Percentiles rank a stretch among this genome's conserved stretches.
Conservation (phyloP, 139 green algal species). For the Haematococcus lacustris region DNA sequence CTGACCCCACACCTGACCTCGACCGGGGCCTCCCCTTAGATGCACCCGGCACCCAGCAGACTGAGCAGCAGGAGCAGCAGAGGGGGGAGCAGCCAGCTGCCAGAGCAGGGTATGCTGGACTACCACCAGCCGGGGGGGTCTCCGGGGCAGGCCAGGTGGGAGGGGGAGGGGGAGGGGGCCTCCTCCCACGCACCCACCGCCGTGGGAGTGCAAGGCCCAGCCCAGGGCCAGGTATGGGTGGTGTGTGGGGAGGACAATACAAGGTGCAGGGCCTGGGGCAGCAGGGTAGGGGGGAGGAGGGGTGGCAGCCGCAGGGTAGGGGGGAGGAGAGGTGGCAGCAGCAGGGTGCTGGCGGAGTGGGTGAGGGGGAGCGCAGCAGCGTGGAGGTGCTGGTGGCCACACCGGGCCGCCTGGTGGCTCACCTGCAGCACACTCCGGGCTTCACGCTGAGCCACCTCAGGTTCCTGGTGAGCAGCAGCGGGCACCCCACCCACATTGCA, state of each 20-base stretch:
- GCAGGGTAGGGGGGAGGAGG: not conserved
- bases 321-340: not conserved
- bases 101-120: no score
- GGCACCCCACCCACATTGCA: no score
- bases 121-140: constrained; percentile 48
- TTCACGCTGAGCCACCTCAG: constrained; percentile 46
- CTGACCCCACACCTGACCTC: no score
- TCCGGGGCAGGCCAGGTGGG: no score
- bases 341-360: not conserved
- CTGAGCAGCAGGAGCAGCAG: no score
- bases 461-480: no score
- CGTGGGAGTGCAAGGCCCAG: not conserved
- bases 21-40: no score
- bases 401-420: constrained; percentile 68
- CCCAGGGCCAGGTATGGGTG: not conserved
- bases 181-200: no score
- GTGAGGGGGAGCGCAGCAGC: not conserved
- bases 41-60: no score
- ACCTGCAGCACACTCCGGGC: constrained; percentile 48
- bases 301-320: no score
- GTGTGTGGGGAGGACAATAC: not conserved
- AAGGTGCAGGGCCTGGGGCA: not conserved
- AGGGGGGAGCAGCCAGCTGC: no score
- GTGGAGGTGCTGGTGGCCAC: constrained; percentile 66
- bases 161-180: not conserved